A percentile compares a stretch with the other conserved stretches of the same genome.
phyloP scores from a whole-genome alignment of 129 eudicot genomes.

The Centrapalus pauciflorus region DNA sequence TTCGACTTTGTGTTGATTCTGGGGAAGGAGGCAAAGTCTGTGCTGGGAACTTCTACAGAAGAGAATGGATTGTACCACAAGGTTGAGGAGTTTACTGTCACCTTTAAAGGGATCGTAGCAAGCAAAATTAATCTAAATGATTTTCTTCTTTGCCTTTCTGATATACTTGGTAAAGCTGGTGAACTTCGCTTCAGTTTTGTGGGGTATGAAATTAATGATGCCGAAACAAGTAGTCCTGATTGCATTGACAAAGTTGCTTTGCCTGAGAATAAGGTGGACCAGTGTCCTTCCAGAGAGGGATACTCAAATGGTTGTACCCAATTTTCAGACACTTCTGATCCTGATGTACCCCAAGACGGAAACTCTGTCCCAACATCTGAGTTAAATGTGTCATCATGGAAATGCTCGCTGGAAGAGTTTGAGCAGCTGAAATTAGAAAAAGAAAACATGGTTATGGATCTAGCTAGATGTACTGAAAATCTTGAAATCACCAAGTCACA shows the following conservation, averaged over 20 bases:
- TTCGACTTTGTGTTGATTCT: constrained; percentile 53
- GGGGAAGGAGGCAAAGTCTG: constrained; percentile 66
- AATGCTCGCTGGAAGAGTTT: constrained; percentile 74
- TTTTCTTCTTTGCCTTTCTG: constrained; percentile 62
- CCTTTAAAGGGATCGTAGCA: constrained; percentile 40
- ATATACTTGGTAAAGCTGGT: constrained; percentile 46
- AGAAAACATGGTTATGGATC: constrained; percentile 55
- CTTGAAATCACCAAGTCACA: constrained; percentile 56
- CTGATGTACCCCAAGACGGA: constrained; percentile 71
- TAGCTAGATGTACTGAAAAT: constrained; percentile 60
- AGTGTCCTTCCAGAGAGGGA: constrained; percentile 34
- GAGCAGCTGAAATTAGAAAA: constrained; percentile 70
- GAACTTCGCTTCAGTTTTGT: constrained; percentile 49
- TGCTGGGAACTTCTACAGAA: constrained; percentile 38
- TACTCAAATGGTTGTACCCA: constrained; percentile 56
- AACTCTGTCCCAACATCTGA: constrained; percentile 69
- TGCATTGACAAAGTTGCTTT: constrained; percentile 93
- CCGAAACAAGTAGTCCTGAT: constrained; percentile 64
- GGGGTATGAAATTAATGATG: constrained; percentile 53
- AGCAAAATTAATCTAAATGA: constrained; percentile 30
- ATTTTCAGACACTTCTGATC: constrained; percentile 74
- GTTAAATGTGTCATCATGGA: constrained; percentile 41
- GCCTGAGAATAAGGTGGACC: constrained; percentile 63
- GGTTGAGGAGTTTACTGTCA: constrained; percentile 43
- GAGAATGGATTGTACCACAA: constrained; percentile 40